Conservation (phyloP, 1,284 basidiomycete species). For the Volvariella volvacea region DNA sequence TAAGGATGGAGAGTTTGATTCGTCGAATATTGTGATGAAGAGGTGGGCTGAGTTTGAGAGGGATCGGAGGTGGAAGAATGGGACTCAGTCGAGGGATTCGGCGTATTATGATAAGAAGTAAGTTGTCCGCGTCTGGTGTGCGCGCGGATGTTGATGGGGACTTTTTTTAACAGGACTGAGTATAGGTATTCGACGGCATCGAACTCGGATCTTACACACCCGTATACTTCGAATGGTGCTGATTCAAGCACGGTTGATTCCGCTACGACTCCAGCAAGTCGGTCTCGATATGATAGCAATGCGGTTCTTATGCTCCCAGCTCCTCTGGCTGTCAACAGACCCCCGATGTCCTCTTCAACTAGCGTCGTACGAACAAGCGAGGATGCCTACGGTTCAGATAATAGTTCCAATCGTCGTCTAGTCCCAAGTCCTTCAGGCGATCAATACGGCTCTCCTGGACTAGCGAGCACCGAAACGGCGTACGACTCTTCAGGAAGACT, state of each 20-base stretch:
- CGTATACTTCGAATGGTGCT: conserved; percentile 36
- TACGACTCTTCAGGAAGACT: conserved; percentile 16
- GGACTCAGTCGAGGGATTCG: conserved; percentile 80
- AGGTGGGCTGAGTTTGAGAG: conserved; percentile 98
- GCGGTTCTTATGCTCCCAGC: conserved; percentile 66
- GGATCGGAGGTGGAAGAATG: conserved; percentile 89
- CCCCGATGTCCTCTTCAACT: conserved; percentile 49
- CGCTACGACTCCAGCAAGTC: conserved; percentile 23
- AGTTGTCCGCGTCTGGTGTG: conserved; percentile 20
- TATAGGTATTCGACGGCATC: conserved; percentile 76
- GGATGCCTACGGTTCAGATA: conserved; percentile 49
- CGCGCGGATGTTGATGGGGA: too few relatives aligned
- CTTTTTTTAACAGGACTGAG: conserved; percentile 28
- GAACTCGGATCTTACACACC: conserved; percentile 60
- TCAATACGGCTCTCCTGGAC: conserved; percentile 30
- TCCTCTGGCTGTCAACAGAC: conserved; percentile 49
- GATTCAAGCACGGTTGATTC: conserved; percentile 65
- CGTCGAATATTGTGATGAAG: conserved; percentile 96
- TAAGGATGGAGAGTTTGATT: conserved; percentile 96
- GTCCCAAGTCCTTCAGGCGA: conserved; percentile 43
- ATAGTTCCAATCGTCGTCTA: conserved; percentile 48
- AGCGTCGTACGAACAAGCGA: conserved; percentile 59
- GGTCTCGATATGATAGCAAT: conserved; percentile 60
- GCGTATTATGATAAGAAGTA: conserved; percentile 66
- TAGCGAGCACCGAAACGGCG: not conserved